phyloP scores from a whole-genome alignment of 208 protist genomes.

The Trichomonas vaginalis region DNA sequence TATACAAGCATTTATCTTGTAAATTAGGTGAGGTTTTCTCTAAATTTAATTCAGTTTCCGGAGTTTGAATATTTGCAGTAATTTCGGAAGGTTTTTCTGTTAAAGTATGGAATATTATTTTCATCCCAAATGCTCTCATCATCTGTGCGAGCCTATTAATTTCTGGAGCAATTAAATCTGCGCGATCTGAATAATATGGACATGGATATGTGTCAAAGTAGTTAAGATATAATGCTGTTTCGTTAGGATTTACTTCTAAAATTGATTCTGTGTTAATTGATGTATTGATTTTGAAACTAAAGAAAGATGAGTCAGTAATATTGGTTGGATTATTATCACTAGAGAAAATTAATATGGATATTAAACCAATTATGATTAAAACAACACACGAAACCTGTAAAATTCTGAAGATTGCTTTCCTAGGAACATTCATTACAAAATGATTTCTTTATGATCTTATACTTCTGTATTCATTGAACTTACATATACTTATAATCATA shows the following conservation, averaged over 20 bases:
- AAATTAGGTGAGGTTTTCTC: not conserved
- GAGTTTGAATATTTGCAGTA: not conserved
- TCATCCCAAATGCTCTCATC: not conserved
- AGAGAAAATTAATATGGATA: not conserved
- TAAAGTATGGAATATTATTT: not conserved
- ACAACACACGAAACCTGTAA: not conserved
- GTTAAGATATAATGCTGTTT: not conserved
- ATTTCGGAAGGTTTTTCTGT: not conserved
- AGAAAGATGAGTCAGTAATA: not conserved
- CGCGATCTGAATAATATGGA: conserved; percentile 3
- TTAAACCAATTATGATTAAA: not conserved
- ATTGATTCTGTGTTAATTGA: not conserved
- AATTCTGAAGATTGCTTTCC: not conserved
- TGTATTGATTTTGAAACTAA: not conserved
- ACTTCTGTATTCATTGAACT: too few species aligned
- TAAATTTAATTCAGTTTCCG: not conserved
- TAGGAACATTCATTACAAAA: too few species aligned
- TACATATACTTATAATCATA: too few species aligned
- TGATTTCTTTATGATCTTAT: too few species aligned
- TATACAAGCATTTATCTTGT: not conserved
- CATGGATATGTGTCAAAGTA: not conserved
- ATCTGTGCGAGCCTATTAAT: not conserved
- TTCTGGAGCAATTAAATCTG: conserved; percentile 9
- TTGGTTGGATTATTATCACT: not conserved
- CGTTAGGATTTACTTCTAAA: not conserved